A percentile compares a stretch with the other conserved stretches of the same genome.
Evolutionary conservation across 2,329 filamentous ascomycete species (phyloP).

Genomic region (Domatiomyces catenatus): DNA sequence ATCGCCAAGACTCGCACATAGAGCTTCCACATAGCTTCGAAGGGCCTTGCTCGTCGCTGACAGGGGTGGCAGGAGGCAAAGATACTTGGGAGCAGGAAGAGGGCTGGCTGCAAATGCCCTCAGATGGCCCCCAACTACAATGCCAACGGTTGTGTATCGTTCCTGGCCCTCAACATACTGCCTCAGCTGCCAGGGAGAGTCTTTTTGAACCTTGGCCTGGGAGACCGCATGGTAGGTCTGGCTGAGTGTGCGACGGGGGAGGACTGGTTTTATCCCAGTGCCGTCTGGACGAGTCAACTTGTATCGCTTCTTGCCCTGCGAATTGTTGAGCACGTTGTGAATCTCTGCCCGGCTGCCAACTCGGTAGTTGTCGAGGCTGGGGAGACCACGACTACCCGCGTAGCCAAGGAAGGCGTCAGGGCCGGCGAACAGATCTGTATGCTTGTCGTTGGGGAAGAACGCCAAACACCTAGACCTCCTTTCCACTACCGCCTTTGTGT

Average conservation of each 20-base stretch:
- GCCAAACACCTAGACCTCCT: conserved; percentile 42
- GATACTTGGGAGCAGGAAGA: conserved; percentile 42
- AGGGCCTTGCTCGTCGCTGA: conserved; percentile 23
- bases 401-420: conserved; percentile 7
- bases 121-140: conserved; percentile 49
- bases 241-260: conserved; percentile 41
- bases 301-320: conserved; percentile 32
- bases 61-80: conserved; percentile 39
- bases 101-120: conserved; percentile 52
- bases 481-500: conserved; percentile 46
- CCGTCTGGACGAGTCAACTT: conserved; percentile 51
- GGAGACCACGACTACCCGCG: conserved; percentile 12
- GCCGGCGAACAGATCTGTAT: conserved; percentile 3
- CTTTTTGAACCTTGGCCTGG: conserved; percentile 38
- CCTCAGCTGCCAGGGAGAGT: conserved; percentile 50
- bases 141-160: conserved; percentile 51
- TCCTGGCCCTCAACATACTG: conserved; percentile 50
- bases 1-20: conserved; percentile 21
- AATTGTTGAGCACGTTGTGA: conserved; percentile 36
- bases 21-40: conserved; percentile 31
- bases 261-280: conserved; percentile 38
- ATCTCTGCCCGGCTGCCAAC: conserved; percentile 42
- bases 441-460: conserved; percentile 5
- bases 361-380: conserved; percentile 36
- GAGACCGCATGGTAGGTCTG: conserved; percentile 43